Evolutionary conservation across 2,329 filamentous ascomycete genomes (phyloP), one percentile per base, ranked within the genome.

Genomic region (Elsinoe australis): DNA sequence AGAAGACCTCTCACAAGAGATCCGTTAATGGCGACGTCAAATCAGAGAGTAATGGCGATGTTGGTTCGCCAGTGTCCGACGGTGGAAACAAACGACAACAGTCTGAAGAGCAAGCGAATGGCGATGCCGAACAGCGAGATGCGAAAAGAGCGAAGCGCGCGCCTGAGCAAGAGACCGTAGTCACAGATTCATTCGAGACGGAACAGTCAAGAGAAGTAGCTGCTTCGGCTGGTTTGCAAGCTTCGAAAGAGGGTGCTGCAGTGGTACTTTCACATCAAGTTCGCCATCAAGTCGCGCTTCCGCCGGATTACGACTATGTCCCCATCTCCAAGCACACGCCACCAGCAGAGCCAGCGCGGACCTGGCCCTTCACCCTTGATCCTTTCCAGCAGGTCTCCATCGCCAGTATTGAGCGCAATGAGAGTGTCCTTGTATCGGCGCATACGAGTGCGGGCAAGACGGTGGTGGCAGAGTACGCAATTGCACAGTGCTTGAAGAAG

Each of bases 391-490:
- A 90, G 61, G 78, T 96, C 44, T 88, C 92, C 0, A 88, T 98
- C 52, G 83, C 87, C 5, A 95, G 90, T 1, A 98, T 98, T 54
- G 85, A 98, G 70, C 79, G 92, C 55, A 89, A 90, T 49, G 92
- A 98, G 72, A 96, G 89, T 71, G 87, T 98, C 0, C 71, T 98
- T 42, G 92, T 98, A 2, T 96, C 94, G 12, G 92, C 92, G 47
- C 92, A 98, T 68, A 98, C 92, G 5, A 92, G 85, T 74, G 92
- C 92, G 29, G 92, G 92, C 68, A 98, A 98, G 70, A 98, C 92
- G 0, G 94, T 98, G 5, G 89, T 96, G 35, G 92, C 92, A 54
- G 92, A 98, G 67, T 98, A 98, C 63, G 94, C 92, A 15, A 94
- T 98, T 63, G 92, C 94, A 12, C 92, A 98, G 61, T 94, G 92